Conservation (phyloP, 2,329 filamentous ascomycete species). For the Alternaria tenuissima region DNA sequence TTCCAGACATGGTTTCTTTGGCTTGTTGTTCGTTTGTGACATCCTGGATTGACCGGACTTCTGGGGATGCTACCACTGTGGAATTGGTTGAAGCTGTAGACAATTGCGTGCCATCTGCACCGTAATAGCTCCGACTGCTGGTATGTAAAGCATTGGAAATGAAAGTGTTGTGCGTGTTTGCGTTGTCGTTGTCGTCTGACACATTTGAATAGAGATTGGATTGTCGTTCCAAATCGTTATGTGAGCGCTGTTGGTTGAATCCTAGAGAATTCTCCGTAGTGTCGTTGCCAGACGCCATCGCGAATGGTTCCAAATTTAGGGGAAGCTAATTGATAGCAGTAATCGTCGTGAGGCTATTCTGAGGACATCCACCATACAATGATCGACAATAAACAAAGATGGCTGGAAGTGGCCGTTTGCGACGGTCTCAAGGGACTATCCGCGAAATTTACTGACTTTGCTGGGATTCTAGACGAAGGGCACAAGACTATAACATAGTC, state of each 20-base stretch:
- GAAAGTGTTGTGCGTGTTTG: slow-evolving; percentile 15
- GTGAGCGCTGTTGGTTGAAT: slow-evolving; percentile 32
- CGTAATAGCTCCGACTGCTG: slow-evolving; percentile 24
- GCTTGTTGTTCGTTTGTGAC: neutral
- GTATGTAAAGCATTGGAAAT: slow-evolving; percentile 33
- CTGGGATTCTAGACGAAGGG: slow-evolving; percentile 1
- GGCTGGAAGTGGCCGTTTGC: slow-evolving; percentile 3
- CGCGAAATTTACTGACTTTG: slow-evolving; percentile 6
- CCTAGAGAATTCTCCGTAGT: slow-evolving; percentile 44
- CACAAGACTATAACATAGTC: slow-evolving; percentile 3
- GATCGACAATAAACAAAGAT: slow-evolving; percentile 2
- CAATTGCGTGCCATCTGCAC: slow-evolving; percentile 12
- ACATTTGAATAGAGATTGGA: slow-evolving; percentile 10
- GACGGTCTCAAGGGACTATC: slow-evolving; percentile 2
- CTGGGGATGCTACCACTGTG: slow-evolving; percentile 19
- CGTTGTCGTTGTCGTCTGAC: slow-evolving; percentile 3
- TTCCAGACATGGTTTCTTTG: neutral
- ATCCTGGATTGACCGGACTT: slow-evolving; percentile 4
- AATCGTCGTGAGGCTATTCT: neutral
- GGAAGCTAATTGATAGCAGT: neutral
- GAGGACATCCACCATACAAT: neutral
- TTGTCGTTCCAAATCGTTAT: slow-evolving; percentile 27
- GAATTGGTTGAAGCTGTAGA: slow-evolving; percentile 23
- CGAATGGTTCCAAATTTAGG: slow-evolving; percentile 8
- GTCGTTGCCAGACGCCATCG: slow-evolving; percentile 43